These are phyloP conservation scores for Kluyveromyces dobzhanskii DNA, from an alignment of 805 yeast species.

Conservation along the genomic window DNA sequence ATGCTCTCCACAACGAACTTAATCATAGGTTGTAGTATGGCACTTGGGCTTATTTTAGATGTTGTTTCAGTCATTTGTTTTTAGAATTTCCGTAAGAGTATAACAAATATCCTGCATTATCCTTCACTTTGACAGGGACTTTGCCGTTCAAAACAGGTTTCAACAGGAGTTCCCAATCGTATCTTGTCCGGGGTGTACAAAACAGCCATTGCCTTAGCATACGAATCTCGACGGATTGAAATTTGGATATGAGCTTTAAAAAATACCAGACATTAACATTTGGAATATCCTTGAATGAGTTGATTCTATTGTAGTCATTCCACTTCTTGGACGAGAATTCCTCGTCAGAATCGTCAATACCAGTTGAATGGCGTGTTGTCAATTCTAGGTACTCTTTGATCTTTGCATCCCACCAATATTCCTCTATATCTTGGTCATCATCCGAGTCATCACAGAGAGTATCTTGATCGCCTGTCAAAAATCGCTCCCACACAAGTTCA, in stretches of 20 bases:
- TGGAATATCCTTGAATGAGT: slow-evolving; percentile 27
- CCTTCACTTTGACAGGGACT: slow-evolving; percentile 31
- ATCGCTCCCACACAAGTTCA: slow-evolving; percentile 16
- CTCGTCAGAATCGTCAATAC: slow-evolving; percentile 1
- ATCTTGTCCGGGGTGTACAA: slow-evolving; percentile 31
- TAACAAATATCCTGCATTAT: slow-evolving; percentile 35
- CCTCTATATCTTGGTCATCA: slow-evolving; percentile 8
- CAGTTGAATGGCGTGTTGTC: background rate
- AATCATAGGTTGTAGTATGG: background rate
- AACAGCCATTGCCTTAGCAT: slow-evolving; percentile 31
- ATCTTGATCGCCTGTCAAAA: slow-evolving; percentile 5
- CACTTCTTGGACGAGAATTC: slow-evolving; percentile 13
- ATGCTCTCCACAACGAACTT: background rate
- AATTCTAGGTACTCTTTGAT: slow-evolving; percentile 16
- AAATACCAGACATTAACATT: slow-evolving; percentile 31
- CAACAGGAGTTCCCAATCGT: slow-evolving; percentile 33
- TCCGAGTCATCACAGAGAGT: background rate
- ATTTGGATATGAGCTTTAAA: slow-evolving; percentile 25
- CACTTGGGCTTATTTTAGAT: background rate
- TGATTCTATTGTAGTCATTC: slow-evolving; percentile 21
- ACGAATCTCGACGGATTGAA: slow-evolving; percentile 29
- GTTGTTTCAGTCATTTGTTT: background rate
- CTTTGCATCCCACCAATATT: slow-evolving; percentile 22
- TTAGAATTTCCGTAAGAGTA: slow-evolving; percentile 27
- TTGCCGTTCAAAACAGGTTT: slow-evolving; percentile 29